Evolutionary conservation across 331 rosid genomes (phyloP).

Genomic region (Spiraea crenata): DNA sequence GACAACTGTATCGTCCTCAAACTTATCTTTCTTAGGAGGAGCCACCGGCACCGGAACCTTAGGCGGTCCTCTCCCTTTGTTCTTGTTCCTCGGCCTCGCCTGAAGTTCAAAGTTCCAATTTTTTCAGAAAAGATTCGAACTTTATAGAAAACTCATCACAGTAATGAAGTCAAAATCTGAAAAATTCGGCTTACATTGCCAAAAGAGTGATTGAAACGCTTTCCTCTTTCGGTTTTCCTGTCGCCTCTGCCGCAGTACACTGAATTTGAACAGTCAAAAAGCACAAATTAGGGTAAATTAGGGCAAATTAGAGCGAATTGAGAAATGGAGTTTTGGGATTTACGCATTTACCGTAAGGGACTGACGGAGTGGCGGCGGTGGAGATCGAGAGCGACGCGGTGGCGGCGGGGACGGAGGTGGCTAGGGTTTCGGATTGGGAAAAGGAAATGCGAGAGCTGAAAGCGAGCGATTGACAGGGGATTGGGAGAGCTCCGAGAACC

Average conservation of each 20-base stretch:
- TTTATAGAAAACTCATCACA: neutral
- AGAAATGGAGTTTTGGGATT: neutral
- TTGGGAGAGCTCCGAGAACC: slow-evolving; percentile 43
- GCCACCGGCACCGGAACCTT: slow-evolving; percentile 35
- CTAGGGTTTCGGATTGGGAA: slow-evolving; percentile 53
- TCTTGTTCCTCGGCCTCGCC: slow-evolving; percentile 60
- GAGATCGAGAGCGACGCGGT: slow-evolving; percentile 34
- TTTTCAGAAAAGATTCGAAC: neutral
- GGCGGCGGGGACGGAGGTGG: slow-evolving; percentile 23
- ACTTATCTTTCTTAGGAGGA: slow-evolving; percentile 52
- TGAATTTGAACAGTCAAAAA: slow-evolving; percentile 15
- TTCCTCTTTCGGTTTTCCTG: slow-evolving; percentile 63
- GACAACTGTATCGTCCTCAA: slow-evolving; percentile 34
- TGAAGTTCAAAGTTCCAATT: neutral
- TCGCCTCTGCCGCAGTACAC: slow-evolving; percentile 73
- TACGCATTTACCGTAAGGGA: slow-evolving; percentile 42
- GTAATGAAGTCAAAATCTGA: neutral
- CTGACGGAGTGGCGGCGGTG: slow-evolving; percentile 31
- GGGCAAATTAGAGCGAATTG: neutral
- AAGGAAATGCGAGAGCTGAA: slow-evolving; percentile 49
- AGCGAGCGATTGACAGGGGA: slow-evolving; percentile 28
- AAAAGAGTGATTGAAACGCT: slow-evolving; percentile 64
- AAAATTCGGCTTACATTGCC: slow-evolving; percentile 46
- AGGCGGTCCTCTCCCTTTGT: slow-evolving; percentile 66
- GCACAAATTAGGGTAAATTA: neutral